Percentiles rank a stretch among this genome's conserved stretches.
These are phyloP conservation scores for Trichoderma erinaceum DNA, from an alignment of 495 filamentous ascomycete genomes.

Conservation along the genomic window DNA sequence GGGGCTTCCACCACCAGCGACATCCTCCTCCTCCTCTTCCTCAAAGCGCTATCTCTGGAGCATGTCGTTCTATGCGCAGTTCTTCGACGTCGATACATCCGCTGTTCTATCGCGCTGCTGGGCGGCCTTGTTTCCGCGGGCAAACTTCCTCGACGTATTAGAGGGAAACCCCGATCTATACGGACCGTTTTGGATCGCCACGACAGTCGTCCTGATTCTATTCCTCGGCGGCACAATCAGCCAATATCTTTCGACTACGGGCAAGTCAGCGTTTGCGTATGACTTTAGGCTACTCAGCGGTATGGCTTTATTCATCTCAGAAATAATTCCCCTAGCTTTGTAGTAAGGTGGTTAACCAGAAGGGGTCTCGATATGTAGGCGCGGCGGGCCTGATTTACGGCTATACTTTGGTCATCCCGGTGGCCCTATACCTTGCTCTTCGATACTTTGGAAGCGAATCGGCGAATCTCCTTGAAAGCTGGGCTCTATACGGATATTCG, in stretches of 20 bases:
- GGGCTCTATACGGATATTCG: conserved; percentile 88
- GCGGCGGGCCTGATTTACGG: conserved; percentile 89
- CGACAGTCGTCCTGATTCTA: conserved; percentile 90
- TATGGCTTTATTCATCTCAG: conserved; percentile 19
- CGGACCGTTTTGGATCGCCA: conserved; percentile 95
- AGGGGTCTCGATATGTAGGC: conserved; percentile 41
- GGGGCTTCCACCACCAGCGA: conserved; percentile 58
- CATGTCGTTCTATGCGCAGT: conserved; percentile 90
- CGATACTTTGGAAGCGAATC: conserved; percentile 89
- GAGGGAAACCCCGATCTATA: conserved; percentile 98
- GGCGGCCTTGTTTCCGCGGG: conserved; percentile 77
- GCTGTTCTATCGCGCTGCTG: conserved; percentile 77
- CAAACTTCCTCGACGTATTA: conserved; percentile 91
- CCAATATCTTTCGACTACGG: conserved; percentile 61
- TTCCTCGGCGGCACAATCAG: conserved; percentile 94
- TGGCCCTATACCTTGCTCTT: conserved; percentile 79
- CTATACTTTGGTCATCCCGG: conserved; percentile 78
- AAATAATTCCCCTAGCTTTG: neutral
- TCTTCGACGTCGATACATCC: conserved; percentile 94
- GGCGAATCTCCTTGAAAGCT: conserved; percentile 87
- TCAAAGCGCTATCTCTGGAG: conserved; percentile 89
- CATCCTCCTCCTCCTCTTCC: conserved; percentile 36
- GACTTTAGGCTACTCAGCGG: conserved; percentile 78
- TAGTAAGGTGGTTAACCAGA: conserved; percentile 9
- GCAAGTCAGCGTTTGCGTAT: conserved; percentile 54